Percentiles rank a stretch among this genome's conserved stretches.
These are phyloP conservation scores for Phytomonas sp. DNA, from an alignment of 208 protist species.

Conservation along the genomic window DNA sequence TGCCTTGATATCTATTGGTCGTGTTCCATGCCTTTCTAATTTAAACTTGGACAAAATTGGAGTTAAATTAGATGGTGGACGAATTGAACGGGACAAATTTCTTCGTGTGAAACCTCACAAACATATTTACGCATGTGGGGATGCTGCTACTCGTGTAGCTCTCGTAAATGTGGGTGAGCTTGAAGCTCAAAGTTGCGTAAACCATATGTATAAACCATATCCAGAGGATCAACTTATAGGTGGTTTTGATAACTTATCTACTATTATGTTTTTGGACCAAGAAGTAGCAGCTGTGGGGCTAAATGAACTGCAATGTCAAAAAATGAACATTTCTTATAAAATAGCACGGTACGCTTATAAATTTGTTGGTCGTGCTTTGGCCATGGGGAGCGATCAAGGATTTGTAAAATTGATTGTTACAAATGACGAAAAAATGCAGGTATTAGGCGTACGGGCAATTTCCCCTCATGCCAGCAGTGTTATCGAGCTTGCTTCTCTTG, in stretches of 20 bases:
- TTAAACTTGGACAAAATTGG: conserved; percentile 57
- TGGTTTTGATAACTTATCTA: conserved; percentile 80
- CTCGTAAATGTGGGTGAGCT: conserved; percentile 86
- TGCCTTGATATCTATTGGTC: conserved; percentile 84
- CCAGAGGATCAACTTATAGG: conserved; percentile 60
- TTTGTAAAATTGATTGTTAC: conserved; percentile 90
- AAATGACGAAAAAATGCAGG: conserved; percentile 83
- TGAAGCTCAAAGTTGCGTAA: conserved; percentile 65
- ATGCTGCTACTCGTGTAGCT: conserved; percentile 61
- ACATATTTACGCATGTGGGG: conserved; percentile 86
- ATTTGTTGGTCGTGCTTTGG: conserved; percentile 71
- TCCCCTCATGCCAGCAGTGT: conserved; percentile 84
- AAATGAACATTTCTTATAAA: conserved; percentile 72
- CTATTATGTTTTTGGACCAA: conserved; percentile 91
- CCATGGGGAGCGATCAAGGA: conserved; percentile 81
- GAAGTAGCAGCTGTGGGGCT: conserved; percentile 82
- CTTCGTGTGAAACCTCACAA: conserved; percentile 57
- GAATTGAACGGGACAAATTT: conserved; percentile 44
- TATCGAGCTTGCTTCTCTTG: conserved; percentile 81
- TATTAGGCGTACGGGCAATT: conserved; percentile 83
- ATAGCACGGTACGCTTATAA: conserved; percentile 86
- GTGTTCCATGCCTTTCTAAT: conserved; percentile 47
- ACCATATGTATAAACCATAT: conserved; percentile 74
- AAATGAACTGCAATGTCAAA: conserved; percentile 81
- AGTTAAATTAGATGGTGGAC: conserved; percentile 28